These are phyloP conservation scores for Triadica sebifera DNA, from an alignment of 345 rosid genomes.

Conservation along the genomic window DNA sequence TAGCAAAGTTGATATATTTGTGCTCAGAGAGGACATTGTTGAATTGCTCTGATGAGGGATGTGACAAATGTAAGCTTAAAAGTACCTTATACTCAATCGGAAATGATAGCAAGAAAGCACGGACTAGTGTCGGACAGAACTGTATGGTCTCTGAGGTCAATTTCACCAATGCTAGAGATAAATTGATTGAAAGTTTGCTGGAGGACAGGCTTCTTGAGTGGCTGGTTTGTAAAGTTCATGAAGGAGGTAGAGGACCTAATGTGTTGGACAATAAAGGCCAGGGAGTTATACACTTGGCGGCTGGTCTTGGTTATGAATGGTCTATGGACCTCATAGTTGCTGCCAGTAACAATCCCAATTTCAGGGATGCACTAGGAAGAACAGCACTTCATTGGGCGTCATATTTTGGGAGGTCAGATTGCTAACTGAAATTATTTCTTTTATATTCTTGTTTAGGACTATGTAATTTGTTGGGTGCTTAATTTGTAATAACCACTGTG, in stretches of 20 bases:
- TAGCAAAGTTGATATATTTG: slow-evolving; percentile 41
- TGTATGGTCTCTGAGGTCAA: slow-evolving; percentile 15
- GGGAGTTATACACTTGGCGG: slow-evolving; percentile 60
- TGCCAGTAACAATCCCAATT: slow-evolving; percentile 53
- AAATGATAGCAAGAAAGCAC: slow-evolving; percentile 16
- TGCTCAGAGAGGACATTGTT: slow-evolving; percentile 28
- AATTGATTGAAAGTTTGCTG: slow-evolving; percentile 41
- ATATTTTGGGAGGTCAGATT: slow-evolving; percentile 55
- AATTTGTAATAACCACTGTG: neutral
- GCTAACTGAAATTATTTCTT: slow-evolving; percentile 5
- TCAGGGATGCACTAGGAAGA: slow-evolving; percentile 56
- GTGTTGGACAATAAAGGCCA: slow-evolving; percentile 52
- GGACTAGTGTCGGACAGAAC: slow-evolving; percentile 15
- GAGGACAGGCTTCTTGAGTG: slow-evolving; percentile 50
- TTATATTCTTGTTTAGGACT: neutral
- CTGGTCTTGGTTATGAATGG: slow-evolving; percentile 66
- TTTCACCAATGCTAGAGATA: slow-evolving; percentile 27
- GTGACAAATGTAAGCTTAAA: slow-evolving; percentile 42
- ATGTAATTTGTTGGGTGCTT: neutral
- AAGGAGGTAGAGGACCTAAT: slow-evolving; percentile 49
- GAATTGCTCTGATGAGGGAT: slow-evolving; percentile 36
- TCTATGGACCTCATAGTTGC: slow-evolving; percentile 50
- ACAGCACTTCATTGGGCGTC: slow-evolving; percentile 75
- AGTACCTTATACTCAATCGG: slow-evolving; percentile 29
- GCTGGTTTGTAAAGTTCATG: slow-evolving; percentile 49